Evolutionary conservation across 106 monocot genomes (phyloP).

Genomic region (Allium fistulosum): DNA sequence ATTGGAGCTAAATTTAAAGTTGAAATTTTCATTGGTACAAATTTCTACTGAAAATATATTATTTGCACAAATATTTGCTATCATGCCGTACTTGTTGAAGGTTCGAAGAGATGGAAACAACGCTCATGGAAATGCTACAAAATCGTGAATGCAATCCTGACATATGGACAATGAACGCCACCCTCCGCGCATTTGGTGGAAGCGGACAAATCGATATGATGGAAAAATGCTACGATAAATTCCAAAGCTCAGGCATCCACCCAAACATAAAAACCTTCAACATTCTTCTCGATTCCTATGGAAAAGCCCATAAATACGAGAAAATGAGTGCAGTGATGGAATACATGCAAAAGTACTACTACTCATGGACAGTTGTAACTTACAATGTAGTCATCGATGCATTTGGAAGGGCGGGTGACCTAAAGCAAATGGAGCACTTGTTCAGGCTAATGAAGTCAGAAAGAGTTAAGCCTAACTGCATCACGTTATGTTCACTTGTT

Average conservation of each 20-base stretch:
- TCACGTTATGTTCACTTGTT: conserved; percentile 83
- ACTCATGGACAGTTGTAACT: conserved; percentile 91
- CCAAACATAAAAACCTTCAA: conserved; percentile 93
- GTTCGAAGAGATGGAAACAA: conserved; percentile 85
- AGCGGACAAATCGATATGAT: conserved; percentile 92
- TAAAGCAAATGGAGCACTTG: conserved; percentile 84
- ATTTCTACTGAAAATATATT: too few species aligned
- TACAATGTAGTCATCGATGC: conserved; percentile 97
- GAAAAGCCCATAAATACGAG: conserved; percentile 70
- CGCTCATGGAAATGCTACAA: conserved; percentile 68
- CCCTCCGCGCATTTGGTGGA: conserved; percentile 86
- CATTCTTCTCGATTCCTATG: conserved; percentile 89
- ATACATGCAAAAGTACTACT: conserved; percentile 96
- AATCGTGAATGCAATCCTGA: conserved; percentile 71
- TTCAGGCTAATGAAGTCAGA: conserved; percentile 95
- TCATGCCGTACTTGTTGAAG: conserved; percentile 10
- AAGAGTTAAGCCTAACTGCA: conserved; percentile 76
- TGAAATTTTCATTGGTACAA: too few species aligned
- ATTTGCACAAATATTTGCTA: too few species aligned
- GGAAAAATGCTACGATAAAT: conserved; percentile 96
- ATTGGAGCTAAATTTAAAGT: too few species aligned
- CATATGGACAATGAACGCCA: conserved; percentile 97
- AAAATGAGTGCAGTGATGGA: conserved; percentile 99
- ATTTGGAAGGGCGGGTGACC: conserved; percentile 78
- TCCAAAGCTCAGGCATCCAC: conserved; percentile 70